Percentiles rank a stretch among this genome's conserved stretches.
Conservation (phyloP, 1,139 yeast species). For the Candida glucosophila region DNA sequence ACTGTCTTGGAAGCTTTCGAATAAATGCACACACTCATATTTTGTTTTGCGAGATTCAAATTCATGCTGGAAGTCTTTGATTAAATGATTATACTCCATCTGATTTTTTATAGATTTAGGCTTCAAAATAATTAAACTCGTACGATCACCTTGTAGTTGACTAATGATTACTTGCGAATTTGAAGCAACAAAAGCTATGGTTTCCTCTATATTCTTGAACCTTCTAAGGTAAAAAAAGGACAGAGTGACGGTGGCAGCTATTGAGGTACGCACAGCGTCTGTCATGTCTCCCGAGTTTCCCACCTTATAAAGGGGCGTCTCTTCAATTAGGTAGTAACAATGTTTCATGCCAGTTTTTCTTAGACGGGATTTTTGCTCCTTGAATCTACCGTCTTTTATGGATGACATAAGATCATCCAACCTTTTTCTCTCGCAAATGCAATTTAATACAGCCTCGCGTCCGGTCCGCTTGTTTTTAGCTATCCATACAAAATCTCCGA, state of each 20-base stretch:
- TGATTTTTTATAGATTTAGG: constrained; percentile 46
- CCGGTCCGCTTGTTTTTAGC: constrained; percentile 57
- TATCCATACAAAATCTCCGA: constrained; percentile 89
- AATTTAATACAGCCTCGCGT: constrained; percentile 64
- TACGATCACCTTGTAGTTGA: constrained; percentile 19
- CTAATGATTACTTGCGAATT: constrained; percentile 44
- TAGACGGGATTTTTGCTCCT: constrained; percentile 77
- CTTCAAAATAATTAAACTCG: constrained; percentile 36
- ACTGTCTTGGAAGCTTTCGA: constrained; percentile 56
- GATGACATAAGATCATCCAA: constrained; percentile 78
- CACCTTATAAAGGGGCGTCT: constrained; percentile 38
- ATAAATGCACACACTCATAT: constrained; percentile 55
- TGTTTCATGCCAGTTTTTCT: constrained; percentile 58
- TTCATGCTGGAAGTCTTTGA: constrained; percentile 33
- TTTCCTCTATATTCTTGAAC: constrained; percentile 67
- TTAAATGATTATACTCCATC: constrained; percentile 36
- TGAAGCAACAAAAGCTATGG: constrained; percentile 53
- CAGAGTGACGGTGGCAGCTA: constrained; percentile 61
- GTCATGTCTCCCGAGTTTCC: constrained; percentile 34
- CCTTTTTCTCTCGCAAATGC: constrained; percentile 81
- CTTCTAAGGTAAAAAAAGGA: constrained; percentile 62
- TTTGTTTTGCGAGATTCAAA: constrained; percentile 21
- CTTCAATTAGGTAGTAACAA: constrained; percentile 79
- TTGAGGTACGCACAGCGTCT: constrained; percentile 68
- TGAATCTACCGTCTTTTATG: constrained; percentile 78